Evolutionary conservation across 2,329 filamentous ascomycete genomes (phyloP).

Genomic region (Arthroderma uncinatum): DNA sequence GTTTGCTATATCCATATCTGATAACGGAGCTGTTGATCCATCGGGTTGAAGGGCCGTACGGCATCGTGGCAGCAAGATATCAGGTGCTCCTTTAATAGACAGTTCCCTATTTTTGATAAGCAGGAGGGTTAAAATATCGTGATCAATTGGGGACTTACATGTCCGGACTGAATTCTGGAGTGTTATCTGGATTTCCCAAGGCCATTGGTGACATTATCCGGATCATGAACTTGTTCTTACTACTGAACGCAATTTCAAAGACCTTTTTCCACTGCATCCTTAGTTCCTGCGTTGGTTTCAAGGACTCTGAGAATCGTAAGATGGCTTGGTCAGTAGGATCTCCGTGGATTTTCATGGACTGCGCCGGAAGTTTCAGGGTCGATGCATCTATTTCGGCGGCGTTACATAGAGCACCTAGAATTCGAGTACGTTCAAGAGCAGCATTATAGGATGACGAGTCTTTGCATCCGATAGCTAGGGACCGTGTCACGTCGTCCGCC

Average conservation of each 20-base stretch:
- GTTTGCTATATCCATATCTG: slow-evolving; percentile 32
- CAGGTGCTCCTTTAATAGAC: slow-evolving; percentile 67
- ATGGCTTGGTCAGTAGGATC: slow-evolving; percentile 69
- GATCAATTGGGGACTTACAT: slow-evolving; percentile 21
- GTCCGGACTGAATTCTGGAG: slow-evolving; percentile 21
- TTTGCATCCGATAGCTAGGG: slow-evolving; percentile 19
- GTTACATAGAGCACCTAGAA: slow-evolving; percentile 61
- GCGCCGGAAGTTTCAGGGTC: slow-evolving; percentile 48
- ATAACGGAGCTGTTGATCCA: slow-evolving; percentile 44
- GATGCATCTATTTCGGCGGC: slow-evolving; percentile 62
- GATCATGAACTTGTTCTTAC: slow-evolving; percentile 76
- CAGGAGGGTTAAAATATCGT: background rate
- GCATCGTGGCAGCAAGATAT: slow-evolving; percentile 58
- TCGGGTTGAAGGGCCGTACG: slow-evolving; percentile 45
- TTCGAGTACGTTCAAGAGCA: slow-evolving; percentile 35
- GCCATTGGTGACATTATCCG: slow-evolving; percentile 41
- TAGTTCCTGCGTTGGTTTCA: slow-evolving; percentile 50
- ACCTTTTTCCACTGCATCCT: slow-evolving; percentile 53
- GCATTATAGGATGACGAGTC: slow-evolving; percentile 21
- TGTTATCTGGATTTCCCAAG: background rate
- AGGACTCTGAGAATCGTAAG: slow-evolving; percentile 56
- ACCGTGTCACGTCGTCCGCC: slow-evolving; percentile 42
- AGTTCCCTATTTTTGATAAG: slow-evolving; percentile 30
- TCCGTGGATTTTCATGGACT: slow-evolving; percentile 55
- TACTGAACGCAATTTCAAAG: slow-evolving; percentile 65